Percentiles rank a stretch among this genome's conserved stretches.
These are phyloP conservation scores for Thelonectria discophora DNA, from an alignment of 2,329 filamentous ascomycete genomes.

Conservation along the genomic window DNA sequence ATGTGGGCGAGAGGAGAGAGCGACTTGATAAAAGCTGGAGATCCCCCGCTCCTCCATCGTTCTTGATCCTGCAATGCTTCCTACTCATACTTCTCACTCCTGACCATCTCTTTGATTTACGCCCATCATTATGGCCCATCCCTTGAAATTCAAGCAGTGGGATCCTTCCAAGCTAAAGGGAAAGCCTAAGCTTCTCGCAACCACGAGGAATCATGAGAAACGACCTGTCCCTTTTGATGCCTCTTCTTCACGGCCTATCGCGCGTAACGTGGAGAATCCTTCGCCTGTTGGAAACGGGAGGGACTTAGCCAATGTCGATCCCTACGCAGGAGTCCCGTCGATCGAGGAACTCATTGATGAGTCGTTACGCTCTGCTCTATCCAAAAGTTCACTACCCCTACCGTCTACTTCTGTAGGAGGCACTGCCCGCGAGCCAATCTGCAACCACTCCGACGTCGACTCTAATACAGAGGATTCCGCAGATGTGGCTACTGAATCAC, in stretches of 20 bases:
- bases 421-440: not conserved
- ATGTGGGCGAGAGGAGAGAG: not conserved
- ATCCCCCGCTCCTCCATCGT: slow-evolving; percentile 1
- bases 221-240: not conserved
- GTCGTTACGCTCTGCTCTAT: not conserved
- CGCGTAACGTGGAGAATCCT: not conserved
- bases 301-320: not conserved
- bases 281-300: not conserved
- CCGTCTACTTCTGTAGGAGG: not conserved
- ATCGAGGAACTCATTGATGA: not conserved
- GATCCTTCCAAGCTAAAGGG: slow-evolving; percentile 1
- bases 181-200: no score
- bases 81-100: slow-evolving; percentile 4
- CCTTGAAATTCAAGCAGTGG: not conserved
- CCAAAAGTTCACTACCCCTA: not conserved
- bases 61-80: slow-evolving; percentile 1
- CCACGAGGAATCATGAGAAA: not conserved
- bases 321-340: not conserved
- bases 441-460: not conserved
- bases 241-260: not conserved
- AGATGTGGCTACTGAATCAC: not conserved
- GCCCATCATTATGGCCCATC: not conserved
- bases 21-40: slow-evolving; percentile 2
- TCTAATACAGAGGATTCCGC: not conserved
- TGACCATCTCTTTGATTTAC: not conserved